These are phyloP conservation scores for Abortiporus biennis DNA, from an alignment of 1,284 basidiomycete genomes.

Conservation along the genomic window DNA sequence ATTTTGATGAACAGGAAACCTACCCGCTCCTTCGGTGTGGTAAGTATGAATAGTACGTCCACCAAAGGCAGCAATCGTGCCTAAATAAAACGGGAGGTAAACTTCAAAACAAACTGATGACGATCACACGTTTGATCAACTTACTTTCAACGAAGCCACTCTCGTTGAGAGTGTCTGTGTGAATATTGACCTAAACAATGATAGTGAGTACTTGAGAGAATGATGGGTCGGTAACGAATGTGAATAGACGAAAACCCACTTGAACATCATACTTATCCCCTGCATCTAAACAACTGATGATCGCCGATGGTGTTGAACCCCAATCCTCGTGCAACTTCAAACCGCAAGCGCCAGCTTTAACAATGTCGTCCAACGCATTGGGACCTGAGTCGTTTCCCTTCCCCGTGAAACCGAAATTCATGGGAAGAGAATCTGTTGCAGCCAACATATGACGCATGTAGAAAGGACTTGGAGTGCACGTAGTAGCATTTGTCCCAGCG, in stretches of 20 bases:
- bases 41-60: conserved; percentile 97
- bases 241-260: conserved; percentile 30
- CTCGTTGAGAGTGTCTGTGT: conserved; percentile 96
- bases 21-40: conserved; percentile 90
- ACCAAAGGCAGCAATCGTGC: conserved; percentile 87
- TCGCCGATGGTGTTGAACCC: conserved; percentile 89
- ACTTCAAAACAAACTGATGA: conserved; percentile 2
- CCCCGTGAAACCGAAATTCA: conserved; percentile 93
- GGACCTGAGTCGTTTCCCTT: conserved; percentile 91
- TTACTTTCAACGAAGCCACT: conserved; percentile 87
- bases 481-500: conserved; percentile 89
- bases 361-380: conserved; percentile 72
- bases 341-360: conserved; percentile 85
- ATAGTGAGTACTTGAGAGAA: background rate
- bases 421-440: conserved; percentile 82
- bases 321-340: conserved; percentile 99
- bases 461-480: conserved; percentile 87
- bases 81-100: conserved; percentile 32
- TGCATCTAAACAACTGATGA: conserved; percentile 75
- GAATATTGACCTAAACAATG: conserved; percentile 76
- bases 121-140: conserved; percentile 16
- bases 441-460: conserved; percentile 86
- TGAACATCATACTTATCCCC: conserved; percentile 95
- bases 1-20: conserved; percentile 17
- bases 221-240: background rate